Evolutionary conservation across 148 eudicot genomes (phyloP), one percentile per base, ranked within the genome.

Genomic region (Hydrangea macrophylla): DNA sequence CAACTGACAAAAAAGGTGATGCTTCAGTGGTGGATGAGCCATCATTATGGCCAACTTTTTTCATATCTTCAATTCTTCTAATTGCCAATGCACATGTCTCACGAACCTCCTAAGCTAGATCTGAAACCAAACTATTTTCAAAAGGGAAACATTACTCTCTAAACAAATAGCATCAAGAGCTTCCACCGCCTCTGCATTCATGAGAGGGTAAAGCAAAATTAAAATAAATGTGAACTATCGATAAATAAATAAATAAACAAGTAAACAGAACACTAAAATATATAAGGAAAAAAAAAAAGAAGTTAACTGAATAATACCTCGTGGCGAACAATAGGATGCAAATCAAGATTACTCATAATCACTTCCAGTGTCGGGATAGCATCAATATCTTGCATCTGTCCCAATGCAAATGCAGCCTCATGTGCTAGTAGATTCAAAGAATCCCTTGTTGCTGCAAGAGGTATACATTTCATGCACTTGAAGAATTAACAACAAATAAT

Each of bases 391-490:
- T 90, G 99, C 92, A 91, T 94, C 73, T 94, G 99, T 53, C 99
- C 99, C 80, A 94, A 73, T 17, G 99, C 99, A 85, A 94, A 94
- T 58, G 99, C 99, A 20, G 99, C 99, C 81, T 94, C 99, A 65
- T 94, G 97, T 36, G 99, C 99, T 71, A 94, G 77, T 76, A 94
- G 82, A 79, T 94, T 94, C 62, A 96, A 94, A 56, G 84, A 15
- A 69, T 94, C 97, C 74, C 91, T 91, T 36, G 96, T 82, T 71
- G 99, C 99, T 90, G 82, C 60, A 76, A 70, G 30, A 42, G 27
- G 30, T 23, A 37, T 3, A 58, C 13, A 50, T 36, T 31, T 56
- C 22, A 11, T 4, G 58, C 23, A 40, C 17, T 56, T 56, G 48
- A 7, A 22, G 22, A 9, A 32, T 67, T 35, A 67, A 9, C 36